Evolutionary conservation across 108 stramenopile species (phyloP).

Genomic region (Pelagomonas calceolata): DNA sequence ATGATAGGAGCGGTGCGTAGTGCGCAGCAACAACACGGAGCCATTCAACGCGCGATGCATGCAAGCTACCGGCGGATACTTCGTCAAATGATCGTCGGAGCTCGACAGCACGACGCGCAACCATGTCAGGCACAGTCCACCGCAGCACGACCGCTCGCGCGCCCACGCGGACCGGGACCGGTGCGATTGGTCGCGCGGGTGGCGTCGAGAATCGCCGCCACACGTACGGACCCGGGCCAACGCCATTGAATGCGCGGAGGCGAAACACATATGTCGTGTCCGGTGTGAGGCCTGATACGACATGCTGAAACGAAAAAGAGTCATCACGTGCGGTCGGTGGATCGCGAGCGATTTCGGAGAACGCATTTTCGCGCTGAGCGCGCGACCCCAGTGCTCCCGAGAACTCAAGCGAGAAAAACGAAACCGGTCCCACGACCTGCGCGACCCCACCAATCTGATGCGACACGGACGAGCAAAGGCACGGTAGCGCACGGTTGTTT

Average conservation of each 20-base stretch:
- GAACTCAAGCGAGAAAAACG: conserved; percentile 30
- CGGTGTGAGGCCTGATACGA: conserved; percentile 18
- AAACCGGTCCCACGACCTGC: conserved; percentile 9
- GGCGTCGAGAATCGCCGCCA: conserved; percentile 30
- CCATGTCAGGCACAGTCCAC: background rate
- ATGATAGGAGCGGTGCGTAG: conserved; percentile 9
- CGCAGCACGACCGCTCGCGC: conserved; percentile 15
- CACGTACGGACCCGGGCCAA: conserved; percentile 35
- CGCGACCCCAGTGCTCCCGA: conserved; percentile 18
- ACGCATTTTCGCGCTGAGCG: conserved; percentile 6
- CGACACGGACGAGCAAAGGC: background rate
- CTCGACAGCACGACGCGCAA: background rate
- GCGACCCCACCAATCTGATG: background rate
- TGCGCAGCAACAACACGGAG: conserved; percentile 6
- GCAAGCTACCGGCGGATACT: too few species aligned
- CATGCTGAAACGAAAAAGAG: conserved; percentile 19
- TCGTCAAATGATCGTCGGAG: background rate
- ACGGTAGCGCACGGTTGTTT: too few species aligned
- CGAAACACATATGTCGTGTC: conserved; percentile 36
- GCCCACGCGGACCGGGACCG: conserved; percentile 5
- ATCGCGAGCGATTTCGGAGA: conserved; percentile 22
- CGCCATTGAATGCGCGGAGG: conserved; percentile 40
- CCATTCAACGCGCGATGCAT: background rate
- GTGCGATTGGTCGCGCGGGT: conserved; percentile 14
- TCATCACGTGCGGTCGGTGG: conserved; percentile 24